A percentile compares a stretch with the other conserved stretches of the same genome.
Evolutionary conservation across 2,329 filamentous ascomycete species (phyloP).

Genomic region (Cytospora chrysosperma): DNA sequence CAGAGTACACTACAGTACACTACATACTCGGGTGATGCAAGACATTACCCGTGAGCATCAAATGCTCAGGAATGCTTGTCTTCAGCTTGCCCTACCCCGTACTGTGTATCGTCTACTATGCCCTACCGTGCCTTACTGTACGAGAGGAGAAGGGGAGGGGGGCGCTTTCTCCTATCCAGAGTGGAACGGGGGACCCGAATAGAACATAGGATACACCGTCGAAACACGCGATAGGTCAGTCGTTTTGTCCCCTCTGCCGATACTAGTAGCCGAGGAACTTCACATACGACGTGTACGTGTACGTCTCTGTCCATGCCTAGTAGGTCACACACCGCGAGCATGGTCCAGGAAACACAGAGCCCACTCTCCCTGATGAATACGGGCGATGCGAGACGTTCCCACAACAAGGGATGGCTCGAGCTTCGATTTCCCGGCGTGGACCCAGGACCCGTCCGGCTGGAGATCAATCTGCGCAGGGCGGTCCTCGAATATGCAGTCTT

Average conservation of each 20-base stretch:
- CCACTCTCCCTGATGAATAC: neutral
- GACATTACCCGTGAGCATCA: neutral
- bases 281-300: too few species aligned
- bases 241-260: neutral
- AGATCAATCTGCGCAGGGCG: neutral
- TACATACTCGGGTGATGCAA: neutral
- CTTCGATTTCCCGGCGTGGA: neutral
- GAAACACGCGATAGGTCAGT: neutral
- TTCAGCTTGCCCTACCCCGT: neutral
- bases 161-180: neutral
- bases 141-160: too few species aligned
- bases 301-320: neutral
- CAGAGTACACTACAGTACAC: too few species aligned
- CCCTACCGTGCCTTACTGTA: conserved; percentile 15
- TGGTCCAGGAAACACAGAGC: neutral
- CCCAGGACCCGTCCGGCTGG: neutral
- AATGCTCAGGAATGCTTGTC: neutral
- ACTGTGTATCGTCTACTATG: neutral
- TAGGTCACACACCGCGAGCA: neutral
- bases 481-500: neutral
- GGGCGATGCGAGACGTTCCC: neutral
- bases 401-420: neutral
- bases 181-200: neutral
- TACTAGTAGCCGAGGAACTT: neutral
- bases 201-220: neutral